Evolutionary conservation across 768 basidiomycete species (phyloP).

Genomic region (Paxillus ammoniavirescens): DNA sequence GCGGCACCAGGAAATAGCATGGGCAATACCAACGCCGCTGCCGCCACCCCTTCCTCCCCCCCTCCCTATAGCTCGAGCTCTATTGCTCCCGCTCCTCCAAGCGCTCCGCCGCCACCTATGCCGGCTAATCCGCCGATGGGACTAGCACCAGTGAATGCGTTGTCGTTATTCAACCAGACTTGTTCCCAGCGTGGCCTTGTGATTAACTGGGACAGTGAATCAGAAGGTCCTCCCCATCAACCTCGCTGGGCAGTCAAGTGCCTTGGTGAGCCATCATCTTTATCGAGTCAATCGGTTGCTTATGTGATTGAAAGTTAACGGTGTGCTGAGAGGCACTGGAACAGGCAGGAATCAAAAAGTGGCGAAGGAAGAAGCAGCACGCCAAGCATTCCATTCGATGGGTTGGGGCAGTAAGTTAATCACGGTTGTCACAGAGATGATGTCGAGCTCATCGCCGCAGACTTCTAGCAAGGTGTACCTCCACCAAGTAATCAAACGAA

Average conservation of each 20-base stretch:
- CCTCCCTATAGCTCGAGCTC: slow-evolving; percentile 24
- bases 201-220: slow-evolving; percentile 48
- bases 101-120: slow-evolving; percentile 24
- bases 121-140: slow-evolving; percentile 8
- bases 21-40: slow-evolving; percentile 5
- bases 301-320: slow-evolving; percentile 43
- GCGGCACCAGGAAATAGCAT: slow-evolving; percentile 14
- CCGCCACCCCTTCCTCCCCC: slow-evolving; percentile 12
- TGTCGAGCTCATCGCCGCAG: slow-evolving; percentile 8
- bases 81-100: slow-evolving; percentile 10
- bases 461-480: slow-evolving; percentile 2
- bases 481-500: background rate
- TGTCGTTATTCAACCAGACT: slow-evolving; percentile 54
- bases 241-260: slow-evolving; percentile 60
- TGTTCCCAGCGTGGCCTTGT: slow-evolving; percentile 44
- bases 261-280: slow-evolving; percentile 38
- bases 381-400: slow-evolving; percentile 50
- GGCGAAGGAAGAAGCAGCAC: slow-evolving; percentile 71
- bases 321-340: slow-evolving; percentile 47
- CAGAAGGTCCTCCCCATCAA: slow-evolving; percentile 50
- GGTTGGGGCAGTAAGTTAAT: slow-evolving; percentile 45
- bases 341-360: slow-evolving; percentile 57
- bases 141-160: slow-evolving; percentile 32
- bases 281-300: background rate
- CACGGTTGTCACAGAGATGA: background rate